Evolutionary conservation across 306 rosid genomes (phyloP).

Genomic region (Sicyos edulis): DNA sequence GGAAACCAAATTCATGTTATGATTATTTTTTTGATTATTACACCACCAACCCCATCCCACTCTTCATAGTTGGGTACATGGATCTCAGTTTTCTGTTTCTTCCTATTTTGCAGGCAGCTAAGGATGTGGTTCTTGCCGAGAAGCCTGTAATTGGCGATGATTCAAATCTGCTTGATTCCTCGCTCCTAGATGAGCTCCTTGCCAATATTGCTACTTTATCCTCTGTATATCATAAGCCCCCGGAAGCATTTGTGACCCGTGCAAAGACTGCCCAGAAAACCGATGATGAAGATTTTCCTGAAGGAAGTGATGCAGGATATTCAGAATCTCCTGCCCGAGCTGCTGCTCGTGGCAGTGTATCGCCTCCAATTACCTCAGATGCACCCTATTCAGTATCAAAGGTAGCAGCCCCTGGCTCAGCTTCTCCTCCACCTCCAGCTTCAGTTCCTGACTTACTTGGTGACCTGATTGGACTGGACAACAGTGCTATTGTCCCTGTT

Average conservation of each 20-base stretch:
- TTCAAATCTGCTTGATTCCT: slow-evolving; percentile 79
- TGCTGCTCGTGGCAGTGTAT: slow-evolving; percentile 50
- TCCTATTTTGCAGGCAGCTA: slow-evolving; percentile 74
- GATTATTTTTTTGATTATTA: not conserved
- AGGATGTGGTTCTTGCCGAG: slow-evolving; percentile 99
- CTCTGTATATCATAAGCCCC: slow-evolving; percentile 99
- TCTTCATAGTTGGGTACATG: slow-evolving; percentile 1
- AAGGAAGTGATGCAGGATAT: slow-evolving; percentile 72
- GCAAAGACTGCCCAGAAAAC: slow-evolving; percentile 55
- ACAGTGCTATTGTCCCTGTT: slow-evolving; percentile 60
- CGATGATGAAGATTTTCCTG: slow-evolving; percentile 83
- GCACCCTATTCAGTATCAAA: slow-evolving; percentile 43
- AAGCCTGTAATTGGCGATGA: slow-evolving; percentile 94
- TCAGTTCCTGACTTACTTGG: slow-evolving; percentile 93
- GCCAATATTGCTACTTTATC: slow-evolving; percentile 94
- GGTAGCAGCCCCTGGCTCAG: slow-evolving; percentile 42
- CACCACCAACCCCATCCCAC: not conserved
- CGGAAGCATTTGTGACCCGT: slow-evolving; percentile 88
- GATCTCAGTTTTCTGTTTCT: slow-evolving; percentile 9
- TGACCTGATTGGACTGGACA: slow-evolving; percentile 83
- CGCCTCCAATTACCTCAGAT: slow-evolving; percentile 48
- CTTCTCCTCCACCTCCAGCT: slow-evolving; percentile 50
- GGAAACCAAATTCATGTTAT: not conserved
- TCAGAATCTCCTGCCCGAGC: slow-evolving; percentile 59
- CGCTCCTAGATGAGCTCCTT: slow-evolving; percentile 95